These are phyloP conservation scores for Lomentospora prolificans DNA, from an alignment of 2,329 filamentous ascomycete species.

Conservation along the genomic window DNA sequence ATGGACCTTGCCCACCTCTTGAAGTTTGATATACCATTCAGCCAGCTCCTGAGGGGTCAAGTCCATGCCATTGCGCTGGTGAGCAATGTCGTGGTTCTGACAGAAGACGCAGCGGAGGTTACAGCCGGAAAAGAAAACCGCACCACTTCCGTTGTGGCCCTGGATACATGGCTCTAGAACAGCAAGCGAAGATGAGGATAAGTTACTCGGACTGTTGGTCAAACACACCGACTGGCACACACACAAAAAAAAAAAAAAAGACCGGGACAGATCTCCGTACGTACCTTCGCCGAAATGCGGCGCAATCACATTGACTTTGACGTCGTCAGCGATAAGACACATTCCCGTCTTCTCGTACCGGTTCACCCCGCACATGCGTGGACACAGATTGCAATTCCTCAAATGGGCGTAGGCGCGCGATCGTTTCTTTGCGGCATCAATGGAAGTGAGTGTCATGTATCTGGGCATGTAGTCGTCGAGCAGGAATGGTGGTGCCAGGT, in stretches of 20 bases:
- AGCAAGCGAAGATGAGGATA: neutral
- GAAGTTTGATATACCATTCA: constrained; percentile 75
- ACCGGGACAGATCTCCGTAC: neutral
- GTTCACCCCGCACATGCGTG: constrained; percentile 67
- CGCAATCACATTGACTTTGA: constrained; percentile 75
- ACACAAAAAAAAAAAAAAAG: neutral
- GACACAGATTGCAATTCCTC: constrained; percentile 71
- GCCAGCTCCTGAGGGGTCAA: constrained; percentile 69
- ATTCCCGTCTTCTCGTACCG: constrained; percentile 69
- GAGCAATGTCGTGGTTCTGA: constrained; percentile 77
- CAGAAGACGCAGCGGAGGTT: constrained; percentile 68
- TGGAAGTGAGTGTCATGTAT: constrained; percentile 57
- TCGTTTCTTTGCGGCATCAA: constrained; percentile 64
- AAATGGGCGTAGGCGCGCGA: constrained; percentile 66
- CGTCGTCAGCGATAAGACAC: constrained; percentile 66
- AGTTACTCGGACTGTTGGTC: neutral
- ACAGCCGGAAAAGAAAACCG: constrained; percentile 71
- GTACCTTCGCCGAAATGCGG: constrained; percentile 72
- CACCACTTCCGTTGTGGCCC: constrained; percentile 69
- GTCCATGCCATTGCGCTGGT: constrained; percentile 72
- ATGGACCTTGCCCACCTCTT: constrained; percentile 70
- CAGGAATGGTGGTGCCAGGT: constrained; percentile 56
- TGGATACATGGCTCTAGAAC: constrained; percentile 56
- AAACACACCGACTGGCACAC: neutral
- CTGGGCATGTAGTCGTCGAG: constrained; percentile 65